Evolutionary conservation across 2,329 filamentous ascomycete genomes (phyloP), one percentile per base, ranked within the genome.

Genomic region (Hymenoscyphus repandus): DNA sequence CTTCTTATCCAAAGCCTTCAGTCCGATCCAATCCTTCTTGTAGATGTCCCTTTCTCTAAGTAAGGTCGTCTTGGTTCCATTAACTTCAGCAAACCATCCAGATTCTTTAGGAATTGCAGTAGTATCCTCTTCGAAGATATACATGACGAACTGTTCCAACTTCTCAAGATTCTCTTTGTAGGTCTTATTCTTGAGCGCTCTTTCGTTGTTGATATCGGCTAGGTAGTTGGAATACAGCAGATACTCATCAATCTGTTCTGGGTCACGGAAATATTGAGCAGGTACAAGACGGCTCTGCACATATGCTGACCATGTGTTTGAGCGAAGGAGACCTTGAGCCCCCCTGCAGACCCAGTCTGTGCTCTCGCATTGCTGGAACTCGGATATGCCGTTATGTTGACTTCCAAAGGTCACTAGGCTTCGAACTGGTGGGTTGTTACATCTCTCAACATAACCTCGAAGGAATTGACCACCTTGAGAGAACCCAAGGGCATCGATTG

Each of bases 181-280:
- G 11, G 72, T 76, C 33, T 70, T 63, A 63, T 90, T 96, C 79
- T 95, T 95, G 49, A 73, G 54, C 44, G 58, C 57, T 10, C 91
- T 79, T 78, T 99, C 93, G 68, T 97, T 97, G 71, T 99, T 99
- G 71, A 97, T 85, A 66, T 97, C 92, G 9, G 92, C 93, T 7
- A 99, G 75, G 69, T 95, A 96, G 67, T 91, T 92, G 62, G 88
- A 93, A 65, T 82, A 68, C 58, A 84, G 80, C 17, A 97, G 78
- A 66, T 97, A 99, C 30, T 75, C 70, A 1, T 83, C 79, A 68
- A 90, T 70, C 66, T 90, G 72, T 51, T 74, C 68, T 54, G 80
- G 79, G 58, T 91, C 81, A 47, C 92, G 86, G 74, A 86, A 97
- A 74, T 99, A 99, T 73, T 99, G 93, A 31, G 93, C 92, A 0